Evolutionary conservation across 805 yeast genomes (phyloP), one percentile per base, ranked within the genome.

Genomic region (Crinitomyces ghanaensis): DNA sequence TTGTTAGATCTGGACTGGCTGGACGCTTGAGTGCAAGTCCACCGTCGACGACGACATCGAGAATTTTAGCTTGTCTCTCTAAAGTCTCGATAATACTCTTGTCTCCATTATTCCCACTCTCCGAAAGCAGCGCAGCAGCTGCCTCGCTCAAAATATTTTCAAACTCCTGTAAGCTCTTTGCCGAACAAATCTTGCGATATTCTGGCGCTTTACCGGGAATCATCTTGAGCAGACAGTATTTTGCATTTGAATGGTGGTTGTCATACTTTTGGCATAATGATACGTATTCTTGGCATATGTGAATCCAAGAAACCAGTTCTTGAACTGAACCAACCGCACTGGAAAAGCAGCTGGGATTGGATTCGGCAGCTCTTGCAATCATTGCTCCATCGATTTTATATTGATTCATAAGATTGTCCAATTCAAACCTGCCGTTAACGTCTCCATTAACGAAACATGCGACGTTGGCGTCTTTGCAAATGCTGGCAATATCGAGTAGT

Each of bases 321-420:
- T 33, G 43, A 14, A 30, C 8, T 2, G 28, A 19, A 1, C 20
- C 19, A 6, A 16, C 9, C 15, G 35, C 22, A 2, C 40, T 40
- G 6, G 38, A 20, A 53, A 91, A 91, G 24, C 82, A 76, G 1
- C 93, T 66, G 5, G 94, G 91, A 50, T 91, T 86, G 5, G 68
- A 50, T 56, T 91, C 97, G 0, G 96, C 97, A 19, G 74, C 73
- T 20, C 83, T 78, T 1, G 96, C 98, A 48, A 86, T 74, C 98
- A 91, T 88, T 5, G 83, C 86, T 3, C 97, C 94, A 33, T 70
- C 70, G 2, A 66, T 65, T 1, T 76, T 72, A 44, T 68, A 70
- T n/a, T 56, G 51, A 6, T 56, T 44, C 46, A 72, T 77, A 26
- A 86, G 49, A 17, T 60, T 58, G 5, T 45, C 39, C 39, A 68